phyloP scores from a whole-genome alignment of 2,329 filamentous ascomycete species.

The Rhynchosporium secalis region DNA sequence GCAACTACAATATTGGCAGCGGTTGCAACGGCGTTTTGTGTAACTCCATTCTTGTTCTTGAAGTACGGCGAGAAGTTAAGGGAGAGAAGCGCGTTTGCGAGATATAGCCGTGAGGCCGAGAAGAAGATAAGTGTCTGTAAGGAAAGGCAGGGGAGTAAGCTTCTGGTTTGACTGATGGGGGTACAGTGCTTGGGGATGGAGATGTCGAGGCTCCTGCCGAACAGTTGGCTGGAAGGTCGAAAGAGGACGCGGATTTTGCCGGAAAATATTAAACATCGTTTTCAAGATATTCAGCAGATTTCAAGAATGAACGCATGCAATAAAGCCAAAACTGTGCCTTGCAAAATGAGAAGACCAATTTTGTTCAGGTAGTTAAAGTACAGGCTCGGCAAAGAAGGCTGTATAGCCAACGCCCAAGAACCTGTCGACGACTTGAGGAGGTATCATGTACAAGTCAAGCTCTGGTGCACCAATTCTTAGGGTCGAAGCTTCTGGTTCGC shows the following conservation, averaged over 20 bases:
- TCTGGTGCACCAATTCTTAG: too few relatives aligned
- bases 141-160: not conserved
- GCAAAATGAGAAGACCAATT: too few relatives aligned
- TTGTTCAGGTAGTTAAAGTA: too few relatives aligned
- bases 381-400: too few relatives aligned
- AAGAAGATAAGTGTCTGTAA: conserved; percentile 3
- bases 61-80: conserved; percentile 43
- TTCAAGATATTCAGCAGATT: too few relatives aligned
- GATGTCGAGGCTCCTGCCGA: not conserved
- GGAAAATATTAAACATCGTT: not conserved
- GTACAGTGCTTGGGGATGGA: not conserved
- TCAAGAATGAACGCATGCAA: too few relatives aligned
- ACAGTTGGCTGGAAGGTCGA: not conserved
- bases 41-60: conserved; percentile 41
- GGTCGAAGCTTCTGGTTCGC: too few relatives aligned
- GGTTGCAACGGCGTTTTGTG: conserved; percentile 44
- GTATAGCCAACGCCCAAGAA: too few relatives aligned
- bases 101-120: conserved; percentile 30
- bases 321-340: too few relatives aligned
- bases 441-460: too few relatives aligned
- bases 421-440: too few relatives aligned
- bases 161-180: not conserved
- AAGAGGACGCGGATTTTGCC: not conserved
- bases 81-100: conserved; percentile 41
- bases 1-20: conserved; percentile 43